phyloP scores from a whole-genome alignment of 2,329 filamentous ascomycete genomes.

The Xylariaceae sp. region DNA sequence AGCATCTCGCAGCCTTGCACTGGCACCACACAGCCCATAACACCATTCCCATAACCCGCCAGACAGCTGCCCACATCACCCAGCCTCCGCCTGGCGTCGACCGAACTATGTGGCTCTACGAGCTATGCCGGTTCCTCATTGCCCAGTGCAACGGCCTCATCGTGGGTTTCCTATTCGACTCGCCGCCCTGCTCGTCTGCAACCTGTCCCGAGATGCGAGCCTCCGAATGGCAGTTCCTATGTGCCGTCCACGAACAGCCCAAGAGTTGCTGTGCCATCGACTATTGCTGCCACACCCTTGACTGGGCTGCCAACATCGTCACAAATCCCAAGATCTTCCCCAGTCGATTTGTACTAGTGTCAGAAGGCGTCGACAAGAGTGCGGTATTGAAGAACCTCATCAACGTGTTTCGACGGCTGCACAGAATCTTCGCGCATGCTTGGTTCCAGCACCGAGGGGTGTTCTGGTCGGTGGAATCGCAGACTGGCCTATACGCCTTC shows the following conservation, averaged over 20 bases:
- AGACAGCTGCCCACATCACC: constrained; percentile 72
- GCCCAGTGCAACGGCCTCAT: constrained; percentile 92
- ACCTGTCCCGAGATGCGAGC: constrained; percentile 99
- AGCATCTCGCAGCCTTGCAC: constrained; percentile 92
- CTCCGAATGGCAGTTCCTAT: constrained; percentile 98
- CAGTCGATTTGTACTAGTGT: constrained; percentile 65
- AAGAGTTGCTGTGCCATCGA: constrained; percentile 98
- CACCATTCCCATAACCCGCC: constrained; percentile 70
- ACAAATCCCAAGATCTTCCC: constrained; percentile 96
- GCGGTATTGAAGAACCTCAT: constrained; percentile 78
- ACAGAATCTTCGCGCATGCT: constrained; percentile 96
- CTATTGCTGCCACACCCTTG: constrained; percentile 97
- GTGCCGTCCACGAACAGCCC: constrained; percentile 92
- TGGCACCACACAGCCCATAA: constrained; percentile 70
- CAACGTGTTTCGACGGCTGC: constrained; percentile 91
- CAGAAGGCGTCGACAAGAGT: constrained; percentile 57
- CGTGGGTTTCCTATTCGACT: constrained; percentile 88
- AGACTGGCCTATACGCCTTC: constrained; percentile 90
- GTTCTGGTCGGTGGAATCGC: constrained; percentile 89
- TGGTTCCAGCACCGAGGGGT: constrained; percentile 97
- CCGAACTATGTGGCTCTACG: constrained; percentile 91
- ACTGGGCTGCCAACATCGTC: constrained; percentile 94
- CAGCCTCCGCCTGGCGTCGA: constrained; percentile 80
- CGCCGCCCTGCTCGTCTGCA: constrained; percentile 78
- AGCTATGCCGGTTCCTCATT: constrained; percentile 93